Conservation (phyloP, 768 basidiomycete genomes). For the Tephrocybe rancida region DNA sequence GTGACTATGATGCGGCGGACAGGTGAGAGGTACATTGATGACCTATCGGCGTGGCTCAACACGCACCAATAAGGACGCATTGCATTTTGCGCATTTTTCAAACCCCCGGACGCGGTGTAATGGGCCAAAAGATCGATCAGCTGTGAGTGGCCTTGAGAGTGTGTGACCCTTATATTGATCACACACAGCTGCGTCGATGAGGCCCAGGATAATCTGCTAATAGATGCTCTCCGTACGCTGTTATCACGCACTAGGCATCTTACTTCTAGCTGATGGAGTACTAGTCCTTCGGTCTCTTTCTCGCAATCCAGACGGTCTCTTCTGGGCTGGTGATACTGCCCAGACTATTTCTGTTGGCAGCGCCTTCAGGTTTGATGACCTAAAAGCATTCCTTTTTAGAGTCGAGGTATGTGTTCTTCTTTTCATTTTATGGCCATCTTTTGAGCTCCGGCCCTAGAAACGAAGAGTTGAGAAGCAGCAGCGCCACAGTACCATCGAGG, state of each 20-base stretch:
- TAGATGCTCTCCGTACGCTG: constrained; percentile 58
- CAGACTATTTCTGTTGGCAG: constrained; percentile 78
- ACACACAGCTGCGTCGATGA: constrained; percentile 67
- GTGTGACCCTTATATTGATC: not conserved
- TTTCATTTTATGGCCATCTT: not conserved
- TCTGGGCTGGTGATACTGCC: constrained; percentile 83
- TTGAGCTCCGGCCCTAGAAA: constrained; percentile 3
- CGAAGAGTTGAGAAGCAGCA: constrained; percentile 13
- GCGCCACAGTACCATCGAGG: not conserved
- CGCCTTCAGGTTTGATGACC: constrained; percentile 69
- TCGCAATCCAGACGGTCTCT: constrained; percentile 63
- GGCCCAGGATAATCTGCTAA: constrained; percentile 70
- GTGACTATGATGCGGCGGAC: constrained; percentile 61
- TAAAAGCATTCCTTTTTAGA: constrained; percentile 68
- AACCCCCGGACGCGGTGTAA: constrained; percentile 24
- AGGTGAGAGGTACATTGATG: constrained; percentile 36
- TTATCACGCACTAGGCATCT: not conserved
- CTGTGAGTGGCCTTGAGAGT: constrained; percentile 38
- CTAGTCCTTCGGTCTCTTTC: constrained; percentile 67
- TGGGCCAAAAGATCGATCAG: constrained; percentile 51
- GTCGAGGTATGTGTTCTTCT: constrained; percentile 50
- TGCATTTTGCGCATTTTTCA: constrained; percentile 40
- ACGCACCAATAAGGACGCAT: constrained; percentile 52
- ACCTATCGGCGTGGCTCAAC: not conserved
- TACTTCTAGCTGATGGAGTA: not conserved